Evolutionary conservation across 2,329 filamentous ascomycete genomes (phyloP), one percentile per base, ranked within the genome.

Genomic region (Monilinia laxa): DNA sequence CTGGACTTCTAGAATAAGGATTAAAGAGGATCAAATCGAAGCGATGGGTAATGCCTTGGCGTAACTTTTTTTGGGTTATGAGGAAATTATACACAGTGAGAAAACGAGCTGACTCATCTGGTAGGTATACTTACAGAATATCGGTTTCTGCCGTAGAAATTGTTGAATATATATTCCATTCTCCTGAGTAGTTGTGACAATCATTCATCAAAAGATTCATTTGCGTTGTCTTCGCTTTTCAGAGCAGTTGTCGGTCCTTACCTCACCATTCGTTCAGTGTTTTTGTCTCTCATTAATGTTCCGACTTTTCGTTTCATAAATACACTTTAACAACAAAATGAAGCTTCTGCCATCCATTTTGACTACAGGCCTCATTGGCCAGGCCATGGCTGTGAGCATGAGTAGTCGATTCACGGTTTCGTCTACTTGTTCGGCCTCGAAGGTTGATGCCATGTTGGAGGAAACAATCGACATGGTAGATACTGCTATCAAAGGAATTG

Each of bases 391-490:
- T n/a, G 60, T 55, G 25, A 64, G 51, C 51, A 64, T 64, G 51
- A 64, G 60, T 49, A 64, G 60, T 64, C 51, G 60, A 4, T 64
- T 64, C 51, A 64, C 60, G 4, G 51, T 64, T 23, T 64, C 60
- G 20, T 64, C 60, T 11, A 64, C 51, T 54, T 64, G 51, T 42
- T 64, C 60, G 16, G 55, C 51, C 9, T 55, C 60, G 7, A 64
- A 64, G 52, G 51, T 64, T n/a, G 47, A 64, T 31, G 60, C 40
- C 20, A 64, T 64, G 60, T 31, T 64, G n/a, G 28, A 11, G 25
- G 60, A 64, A 64, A 64, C 60, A 14, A 64, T 64, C 51, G 60
- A 64, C 12, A 64, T 64, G 60, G 51, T 64, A 31, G 38, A 64
- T 35, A 54, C 12, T 64, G 51, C 60, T 1, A 55, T 55, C 23